Evolutionary conservation across 2,329 filamentous ascomycete species (phyloP), one percentile per base, ranked within the genome.

Genomic region (Zasmidium citrigriseum): DNA sequence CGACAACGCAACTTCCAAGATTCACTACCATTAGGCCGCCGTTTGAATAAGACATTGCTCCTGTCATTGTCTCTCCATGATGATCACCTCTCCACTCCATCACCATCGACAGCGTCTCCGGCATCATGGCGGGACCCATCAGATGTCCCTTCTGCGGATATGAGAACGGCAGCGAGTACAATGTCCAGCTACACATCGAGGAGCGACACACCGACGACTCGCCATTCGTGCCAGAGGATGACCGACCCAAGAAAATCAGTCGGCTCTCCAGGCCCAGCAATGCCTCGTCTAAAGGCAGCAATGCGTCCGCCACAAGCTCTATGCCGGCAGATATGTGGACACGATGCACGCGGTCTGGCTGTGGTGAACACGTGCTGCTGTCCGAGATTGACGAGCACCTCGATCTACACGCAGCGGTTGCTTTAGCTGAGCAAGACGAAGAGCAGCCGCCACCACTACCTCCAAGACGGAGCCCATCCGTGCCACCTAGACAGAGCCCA

Each of bases 351-450:
- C 71, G 76, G 50, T 62, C 69, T 22, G 72, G 75, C 47, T 80
- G 78, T 68, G 74, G 74, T 55, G 77, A 81, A 61, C 62, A 74
- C 52, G 65, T 81, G 54, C 68, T 72, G 54, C 62, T 78, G 22
- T 61, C 64, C 21, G 77, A 78, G 50, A 72, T 77, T 55, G 76
- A 79, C 65, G 76, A 81, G 50, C 79, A 81, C 68, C 69, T 80
- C 53, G 73, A 78, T 55, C 70, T 78, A 29, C 78, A 81, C 46
- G 58, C 55, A n/a, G 65, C 68, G 10, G 47, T 62, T 21, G 64
- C 69, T 56, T 69, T 74, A 62, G 73, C 76, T 56, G 68, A 73
- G 64, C 69, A 75, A 71, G 74, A 72, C 60, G 70, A 68, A 59
- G 69, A 73, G 56, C 66, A 59, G 57, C 34, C 55, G 16, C 60